phyloP scores from a whole-genome alignment of 176 grass and related monocot genomes.

The Carex littledalei region DNA sequence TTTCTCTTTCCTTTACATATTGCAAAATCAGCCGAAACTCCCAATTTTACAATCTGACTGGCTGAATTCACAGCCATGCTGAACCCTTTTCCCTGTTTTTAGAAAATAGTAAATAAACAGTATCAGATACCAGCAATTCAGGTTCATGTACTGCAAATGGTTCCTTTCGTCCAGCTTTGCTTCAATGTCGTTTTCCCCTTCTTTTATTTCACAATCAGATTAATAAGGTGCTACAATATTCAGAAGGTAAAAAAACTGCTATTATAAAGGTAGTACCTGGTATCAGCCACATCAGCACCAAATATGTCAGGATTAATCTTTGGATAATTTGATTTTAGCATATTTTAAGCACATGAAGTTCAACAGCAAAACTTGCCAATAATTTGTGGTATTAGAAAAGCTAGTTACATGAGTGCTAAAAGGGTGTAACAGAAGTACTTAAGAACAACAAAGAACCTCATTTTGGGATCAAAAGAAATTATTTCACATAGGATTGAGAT shows the following conservation, averaged over 20 bases:
- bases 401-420: background rate
- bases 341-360: background rate
- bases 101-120: constrained; percentile 14
- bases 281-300: background rate
- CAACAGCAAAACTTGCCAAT: background rate
- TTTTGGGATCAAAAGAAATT: background rate
- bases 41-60: constrained; percentile 77
- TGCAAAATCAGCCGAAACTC: constrained; percentile 60
- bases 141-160: background rate
- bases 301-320: background rate
- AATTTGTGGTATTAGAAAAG: background rate
- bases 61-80: constrained; percentile 63
- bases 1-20: constrained; percentile 91
- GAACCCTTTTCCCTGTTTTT: constrained; percentile 64
- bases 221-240: background rate
- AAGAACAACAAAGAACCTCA: background rate
- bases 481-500: background rate
- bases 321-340: background rate
- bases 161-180: background rate
- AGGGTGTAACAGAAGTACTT: background rate
- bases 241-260: no score
- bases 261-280: background rate
- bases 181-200: background rate
- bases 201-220: background rate
- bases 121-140: background rate